Evolutionary conservation across 1,284 basidiomycete genomes (phyloP).

Genomic region (Grifola frondosa): DNA sequence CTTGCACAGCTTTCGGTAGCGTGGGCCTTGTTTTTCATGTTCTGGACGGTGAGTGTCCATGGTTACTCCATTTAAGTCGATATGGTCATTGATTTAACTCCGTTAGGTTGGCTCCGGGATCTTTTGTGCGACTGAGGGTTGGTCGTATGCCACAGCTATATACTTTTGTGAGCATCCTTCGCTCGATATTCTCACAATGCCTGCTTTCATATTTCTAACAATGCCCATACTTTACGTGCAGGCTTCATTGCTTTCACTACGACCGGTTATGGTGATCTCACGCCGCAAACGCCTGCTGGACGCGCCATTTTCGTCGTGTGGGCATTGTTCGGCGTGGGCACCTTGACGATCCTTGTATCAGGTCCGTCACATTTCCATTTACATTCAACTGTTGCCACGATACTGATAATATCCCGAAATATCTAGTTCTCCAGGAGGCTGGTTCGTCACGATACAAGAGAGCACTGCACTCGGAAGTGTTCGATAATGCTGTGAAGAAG

Average conservation of each 20-base stretch:
- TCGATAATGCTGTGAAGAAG: conserved; percentile 47
- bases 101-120: conserved; percentile 52
- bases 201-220: no score
- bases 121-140: conserved; percentile 52
- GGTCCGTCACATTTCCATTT: conserved; percentile 39
- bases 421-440: conserved; percentile 63
- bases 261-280: conserved; percentile 70
- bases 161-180: conserved; percentile 64
- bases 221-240: conserved; percentile 19
- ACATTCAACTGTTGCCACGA: conserved; percentile 5
- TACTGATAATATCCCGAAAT: no score
- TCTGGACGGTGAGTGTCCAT: conserved; percentile 59
- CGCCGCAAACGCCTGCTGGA: conserved; percentile 64
- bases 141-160: conserved; percentile 52
- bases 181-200: not conserved
- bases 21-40: conserved; percentile 50
- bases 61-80: not conserved
- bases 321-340: conserved; percentile 75
- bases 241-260: conserved; percentile 60
- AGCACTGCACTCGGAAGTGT: conserved; percentile 44
- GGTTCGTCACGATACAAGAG: conserved; percentile 55
- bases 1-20: conserved; percentile 39
- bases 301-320: conserved; percentile 79
- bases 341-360: conserved; percentile 72
- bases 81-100: not conserved